These are phyloP conservation scores for Ceratorhiza oryzae-sativae DNA, from an alignment of 1,284 basidiomycete species.

Conservation along the genomic window DNA sequence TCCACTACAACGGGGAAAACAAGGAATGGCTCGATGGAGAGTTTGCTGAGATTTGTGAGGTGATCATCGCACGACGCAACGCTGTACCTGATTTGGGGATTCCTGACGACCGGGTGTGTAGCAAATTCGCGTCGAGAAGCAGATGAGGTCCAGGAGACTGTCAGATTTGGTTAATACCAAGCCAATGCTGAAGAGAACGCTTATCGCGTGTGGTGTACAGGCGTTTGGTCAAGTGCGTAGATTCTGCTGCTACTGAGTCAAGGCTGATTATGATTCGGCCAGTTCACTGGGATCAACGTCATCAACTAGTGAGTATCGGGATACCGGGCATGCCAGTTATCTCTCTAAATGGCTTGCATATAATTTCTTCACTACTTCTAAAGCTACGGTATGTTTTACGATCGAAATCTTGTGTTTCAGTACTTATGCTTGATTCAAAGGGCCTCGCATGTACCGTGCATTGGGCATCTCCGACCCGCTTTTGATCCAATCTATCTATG, in stretches of 20 bases:
- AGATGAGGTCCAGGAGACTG: constrained; percentile 18
- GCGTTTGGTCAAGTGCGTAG: constrained; percentile 23
- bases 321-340: no score
- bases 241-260: not conserved
- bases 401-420: no score
- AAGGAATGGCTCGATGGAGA: constrained; percentile 30
- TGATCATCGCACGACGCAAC: not conserved
- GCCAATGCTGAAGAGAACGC: constrained; percentile 31
- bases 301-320: constrained; percentile 27
- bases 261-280: not conserved
- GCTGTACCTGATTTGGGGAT: no score
- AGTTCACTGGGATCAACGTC: constrained; percentile 35
- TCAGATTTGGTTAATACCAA: constrained; percentile 27
- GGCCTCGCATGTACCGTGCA: constrained; percentile 30
- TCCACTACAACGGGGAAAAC: constrained; percentile 19
- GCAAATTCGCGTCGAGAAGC: constrained; percentile 29
- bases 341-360: not conserved
- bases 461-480: constrained; percentile 28
- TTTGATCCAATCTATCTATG: constrained; percentile 33
- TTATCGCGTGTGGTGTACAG: constrained; percentile 34
- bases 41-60: constrained; percentile 32
- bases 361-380: not conserved
- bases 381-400: constrained; percentile 2
- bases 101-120: not conserved
- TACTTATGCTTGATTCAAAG: not conserved